phyloP scores from a whole-genome alignment of 257 asterid genomes.

The Plantago elongata region DNA sequence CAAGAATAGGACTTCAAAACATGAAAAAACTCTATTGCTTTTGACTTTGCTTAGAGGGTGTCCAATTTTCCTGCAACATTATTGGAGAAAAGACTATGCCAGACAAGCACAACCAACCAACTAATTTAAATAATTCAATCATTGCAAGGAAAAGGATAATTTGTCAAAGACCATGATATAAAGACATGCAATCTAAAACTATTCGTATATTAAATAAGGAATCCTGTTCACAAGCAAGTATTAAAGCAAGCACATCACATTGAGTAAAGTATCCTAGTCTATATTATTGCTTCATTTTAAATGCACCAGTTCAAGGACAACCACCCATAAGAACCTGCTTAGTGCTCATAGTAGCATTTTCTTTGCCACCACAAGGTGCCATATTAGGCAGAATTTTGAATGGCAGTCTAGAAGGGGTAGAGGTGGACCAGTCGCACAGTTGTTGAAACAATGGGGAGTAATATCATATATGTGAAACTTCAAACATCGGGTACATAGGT shows the following conservation, averaged over 20 bases:
- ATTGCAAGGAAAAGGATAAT: conserved; percentile 25
- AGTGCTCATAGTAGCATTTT: neutral
- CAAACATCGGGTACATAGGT: no score
- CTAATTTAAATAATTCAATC: conserved; percentile 20
- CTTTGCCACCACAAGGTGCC: neutral
- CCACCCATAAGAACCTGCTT: conserved; percentile 2
- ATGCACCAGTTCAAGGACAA: neutral
- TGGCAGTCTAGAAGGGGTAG: neutral
- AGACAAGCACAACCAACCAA: conserved; percentile 6
- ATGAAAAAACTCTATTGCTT: conserved; percentile 6
- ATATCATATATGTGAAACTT: neutral
- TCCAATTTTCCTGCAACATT: conserved; percentile 21
- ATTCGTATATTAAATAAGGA: neutral
- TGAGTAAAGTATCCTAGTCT: conserved; percentile 7
- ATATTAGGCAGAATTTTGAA: neutral
- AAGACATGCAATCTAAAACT: conserved; percentile 4
- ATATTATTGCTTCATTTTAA: conserved; percentile 5
- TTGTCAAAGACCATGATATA: conserved; percentile 25
- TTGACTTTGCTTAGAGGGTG: conserved; percentile 29
- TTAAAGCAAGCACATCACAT: conserved; percentile 18
- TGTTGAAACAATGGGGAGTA: no score
- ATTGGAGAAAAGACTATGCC: conserved; percentile 1
- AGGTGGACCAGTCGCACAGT: neutral
- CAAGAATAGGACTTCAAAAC: conserved; percentile 7
- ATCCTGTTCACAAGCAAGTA: conserved; percentile 22